Percentiles rank a stretch among this genome's conserved stretches.
Evolutionary conservation across 2,329 filamentous ascomycete species (phyloP).

Genomic region (Apiospora arundinis): DNA sequence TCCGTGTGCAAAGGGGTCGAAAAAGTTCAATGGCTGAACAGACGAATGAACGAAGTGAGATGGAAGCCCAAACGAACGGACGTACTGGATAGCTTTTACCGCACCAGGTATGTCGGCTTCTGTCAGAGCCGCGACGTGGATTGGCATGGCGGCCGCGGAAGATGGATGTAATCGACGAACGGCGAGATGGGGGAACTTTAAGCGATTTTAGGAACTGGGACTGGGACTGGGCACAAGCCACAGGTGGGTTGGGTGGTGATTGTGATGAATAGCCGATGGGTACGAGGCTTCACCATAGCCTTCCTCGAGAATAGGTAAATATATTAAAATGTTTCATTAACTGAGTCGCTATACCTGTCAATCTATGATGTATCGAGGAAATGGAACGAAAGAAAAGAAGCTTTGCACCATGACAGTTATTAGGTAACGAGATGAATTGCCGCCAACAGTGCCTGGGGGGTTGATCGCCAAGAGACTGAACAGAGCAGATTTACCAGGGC

Average conservation of each 20-base stretch:
- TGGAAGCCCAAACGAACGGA: neutral
- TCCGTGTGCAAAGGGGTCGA: neutral
- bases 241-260: neutral
- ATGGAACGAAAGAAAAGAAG: neutral
- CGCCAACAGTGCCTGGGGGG: neutral
- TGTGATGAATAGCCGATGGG: neutral
- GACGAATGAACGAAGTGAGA: neutral
- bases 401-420: slow-evolving; percentile 1
- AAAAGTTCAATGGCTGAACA: neutral
- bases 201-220: neutral
- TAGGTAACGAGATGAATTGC: neutral
- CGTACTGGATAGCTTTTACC: slow-evolving; percentile 39
- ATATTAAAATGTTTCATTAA: neutral
- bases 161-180: neutral
- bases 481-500: neutral
- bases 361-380: neutral
- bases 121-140: slow-evolving; percentile 36
- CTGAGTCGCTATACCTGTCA: neutral
- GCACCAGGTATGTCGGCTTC: slow-evolving; percentile 41
- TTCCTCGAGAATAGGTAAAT: neutral
- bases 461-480: neutral
- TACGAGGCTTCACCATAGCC: neutral
- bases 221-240: neutral
- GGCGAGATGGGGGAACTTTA: neutral
- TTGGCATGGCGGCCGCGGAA: slow-evolving; percentile 29